Evolutionary conservation across 331 rosid genomes (phyloP).

Genomic region (Phaseolus coccineus): DNA sequence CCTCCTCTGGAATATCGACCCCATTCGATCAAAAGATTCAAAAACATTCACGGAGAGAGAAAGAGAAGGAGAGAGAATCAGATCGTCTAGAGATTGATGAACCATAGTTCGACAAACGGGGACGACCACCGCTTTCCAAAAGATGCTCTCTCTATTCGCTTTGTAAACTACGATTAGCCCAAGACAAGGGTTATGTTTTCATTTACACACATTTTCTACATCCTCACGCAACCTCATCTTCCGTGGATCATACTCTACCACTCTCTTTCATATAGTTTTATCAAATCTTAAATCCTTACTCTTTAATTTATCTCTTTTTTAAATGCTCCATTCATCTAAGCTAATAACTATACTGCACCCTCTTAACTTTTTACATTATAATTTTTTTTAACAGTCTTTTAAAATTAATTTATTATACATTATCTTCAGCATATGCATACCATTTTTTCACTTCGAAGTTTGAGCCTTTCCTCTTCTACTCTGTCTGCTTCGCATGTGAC

Average conservation of each 20-base stretch:
- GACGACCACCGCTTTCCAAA: constrained; percentile 98
- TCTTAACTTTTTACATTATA: background rate
- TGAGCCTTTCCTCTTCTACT: background rate
- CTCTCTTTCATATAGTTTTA: background rate
- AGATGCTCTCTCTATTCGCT: constrained; percentile 78
- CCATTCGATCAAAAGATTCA: constrained; percentile 78
- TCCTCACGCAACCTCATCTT: constrained; percentile 58
- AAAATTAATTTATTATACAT: background rate
- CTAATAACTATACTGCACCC: no score
- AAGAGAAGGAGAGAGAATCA: constrained; percentile 60
- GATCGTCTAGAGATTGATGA: constrained; percentile 99
- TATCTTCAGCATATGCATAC: background rate
- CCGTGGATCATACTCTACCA: constrained; percentile 49
- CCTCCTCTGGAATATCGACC: constrained; percentile 62
- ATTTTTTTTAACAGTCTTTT: background rate
- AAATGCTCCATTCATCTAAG: no score
- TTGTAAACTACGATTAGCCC: constrained; percentile 74
- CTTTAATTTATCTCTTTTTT: no score
- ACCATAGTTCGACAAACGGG: constrained; percentile 68
- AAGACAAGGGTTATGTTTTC: constrained; percentile 50
- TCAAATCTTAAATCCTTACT: background rate
- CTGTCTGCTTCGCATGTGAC: constrained; percentile 11
- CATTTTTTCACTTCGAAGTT: background rate
- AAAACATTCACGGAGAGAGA: constrained; percentile 50
- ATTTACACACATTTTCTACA: constrained; percentile 45